These are phyloP conservation scores for Chytriomyces hyalinus DNA, from an alignment of 192 early-diverging fungal species.

Conservation along the genomic window DNA sequence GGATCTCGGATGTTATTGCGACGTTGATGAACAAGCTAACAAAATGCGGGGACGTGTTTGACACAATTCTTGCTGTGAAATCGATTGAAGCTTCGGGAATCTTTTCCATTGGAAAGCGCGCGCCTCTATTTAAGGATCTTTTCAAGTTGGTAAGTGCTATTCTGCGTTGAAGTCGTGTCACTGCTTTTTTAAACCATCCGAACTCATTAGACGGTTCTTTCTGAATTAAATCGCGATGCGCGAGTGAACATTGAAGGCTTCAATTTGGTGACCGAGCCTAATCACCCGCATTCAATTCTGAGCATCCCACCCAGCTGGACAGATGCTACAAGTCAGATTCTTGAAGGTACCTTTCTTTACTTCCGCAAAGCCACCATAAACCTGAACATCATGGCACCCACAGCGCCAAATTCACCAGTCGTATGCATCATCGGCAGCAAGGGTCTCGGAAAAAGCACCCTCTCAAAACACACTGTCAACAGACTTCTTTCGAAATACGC, in stretches of 20 bases:
- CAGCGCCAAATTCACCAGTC: constrained; percentile 51
- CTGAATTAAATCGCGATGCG: constrained; percentile 10
- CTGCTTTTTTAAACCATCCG: neutral
- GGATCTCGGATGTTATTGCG: no score
- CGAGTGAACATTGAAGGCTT: constrained; percentile 51
- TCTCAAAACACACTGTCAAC: constrained; percentile 79
- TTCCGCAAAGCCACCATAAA: constrained; percentile 10
- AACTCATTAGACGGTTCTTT: neutral
- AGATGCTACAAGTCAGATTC: constrained; percentile 17
- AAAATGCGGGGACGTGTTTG: neutral
- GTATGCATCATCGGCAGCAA: constrained; percentile 76
- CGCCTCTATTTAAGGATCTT: constrained; percentile 56
- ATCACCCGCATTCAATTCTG: constrained; percentile 31
- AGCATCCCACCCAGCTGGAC: constrained; percentile 52
- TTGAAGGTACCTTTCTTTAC: neutral
- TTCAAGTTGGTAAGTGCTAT: constrained; percentile 44
- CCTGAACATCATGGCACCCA: constrained; percentile 33
- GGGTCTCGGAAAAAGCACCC: constrained; percentile 90
- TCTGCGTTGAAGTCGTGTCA: constrained; percentile 11
- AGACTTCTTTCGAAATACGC: constrained; percentile 70
- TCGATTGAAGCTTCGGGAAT: constrained; percentile 52
- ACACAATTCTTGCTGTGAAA: constrained; percentile 24
- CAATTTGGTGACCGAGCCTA: constrained; percentile 47
- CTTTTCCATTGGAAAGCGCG: constrained; percentile 47
- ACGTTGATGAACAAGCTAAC: constrained; percentile 3